Evolutionary conservation across 2,329 filamentous ascomycete genomes (phyloP).

Genomic region (Sarocladiaceae sp.): DNA sequence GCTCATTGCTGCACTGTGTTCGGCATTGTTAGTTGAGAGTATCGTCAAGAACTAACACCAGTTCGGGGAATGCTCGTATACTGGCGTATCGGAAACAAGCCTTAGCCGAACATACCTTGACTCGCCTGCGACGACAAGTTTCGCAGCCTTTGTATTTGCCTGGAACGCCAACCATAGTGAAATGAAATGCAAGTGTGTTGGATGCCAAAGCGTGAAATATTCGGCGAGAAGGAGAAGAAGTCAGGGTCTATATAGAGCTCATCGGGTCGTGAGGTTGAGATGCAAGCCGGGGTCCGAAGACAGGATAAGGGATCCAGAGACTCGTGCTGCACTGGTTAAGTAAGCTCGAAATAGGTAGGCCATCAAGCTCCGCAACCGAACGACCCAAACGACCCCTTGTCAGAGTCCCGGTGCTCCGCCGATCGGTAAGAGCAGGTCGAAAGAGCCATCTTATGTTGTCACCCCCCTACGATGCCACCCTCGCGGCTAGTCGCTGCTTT

Average conservation of each 20-base stretch:
- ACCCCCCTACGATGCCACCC: neutral
- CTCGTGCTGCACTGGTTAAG: neutral
- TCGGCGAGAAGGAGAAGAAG: neutral
- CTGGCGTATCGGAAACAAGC: neutral
- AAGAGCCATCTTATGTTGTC: neutral
- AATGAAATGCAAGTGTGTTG: neutral
- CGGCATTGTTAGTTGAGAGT: neutral
- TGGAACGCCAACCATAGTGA: constrained; percentile 54
- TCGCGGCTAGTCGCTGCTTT: neutral
- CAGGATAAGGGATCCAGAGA: neutral
- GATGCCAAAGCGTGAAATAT: too few species aligned
- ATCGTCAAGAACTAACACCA: neutral
- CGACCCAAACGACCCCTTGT: neutral
- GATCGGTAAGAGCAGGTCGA: neutral
- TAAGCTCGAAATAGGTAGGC: neutral
- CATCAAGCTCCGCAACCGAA: neutral
- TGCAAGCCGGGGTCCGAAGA: neutral
- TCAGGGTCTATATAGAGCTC: neutral
- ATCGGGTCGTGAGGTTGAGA: neutral
- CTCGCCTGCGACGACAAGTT: constrained; percentile 54
- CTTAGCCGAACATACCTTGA: constrained; percentile 42
- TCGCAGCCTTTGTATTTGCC: constrained; percentile 63
- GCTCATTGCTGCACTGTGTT: constrained; percentile 56
- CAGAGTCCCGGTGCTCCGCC: neutral
- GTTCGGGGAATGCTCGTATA: neutral